Evolutionary conservation across 2,329 filamentous ascomycete species (phyloP), one percentile per base, ranked within the genome.

Genomic region (Scopulariopsis brevicaulis): DNA sequence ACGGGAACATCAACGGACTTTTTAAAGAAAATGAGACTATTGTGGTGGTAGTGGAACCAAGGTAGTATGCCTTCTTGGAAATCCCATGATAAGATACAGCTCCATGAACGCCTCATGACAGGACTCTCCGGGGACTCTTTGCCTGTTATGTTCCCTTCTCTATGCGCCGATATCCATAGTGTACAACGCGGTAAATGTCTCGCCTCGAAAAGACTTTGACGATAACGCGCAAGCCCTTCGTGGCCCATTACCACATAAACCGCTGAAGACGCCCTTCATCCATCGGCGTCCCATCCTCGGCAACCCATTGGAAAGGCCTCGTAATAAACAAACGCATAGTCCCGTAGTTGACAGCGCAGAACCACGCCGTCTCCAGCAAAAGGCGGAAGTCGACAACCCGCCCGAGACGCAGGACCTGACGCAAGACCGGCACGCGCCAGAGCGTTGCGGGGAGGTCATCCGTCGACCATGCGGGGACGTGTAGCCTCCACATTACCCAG

Each of bases 401-500:
- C 0, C 61, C 62, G 20, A 65, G 25, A 34, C 57, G 54, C 20
- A 62, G 20, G 10, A 60, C 46, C 15, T 40, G 32, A 2, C 54
- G 35, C 11, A 54, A 4, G 20, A 48, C 18, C 1, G 56, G 56
- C 5, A 58, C 20, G 20, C 40, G 18, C 35, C 24, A 24, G 20
- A 20, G 35, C 10, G 57, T 34, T 1, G 24, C 15, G 37, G 25
- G n/a, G 22, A 24, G 28, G 12, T 35, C 32, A 8, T 32, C 28
- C 12, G 51, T 54, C 28, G 56, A 58, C 73, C 73, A 75, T 56
- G 77, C 70, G 0, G 90, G 90, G 0, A 95, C 73, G 65, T 95
- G 81, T 8, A 97, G 73, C 1, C 94, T 81, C 90, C 92, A 97
- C 65, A 96, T 85, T 10, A 96, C 81, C 90, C 91, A 99, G 0